Percentiles rank a stretch among this genome's conserved stretches.
Conservation (phyloP, 257 asterid genomes). For the Oldenlandia corymbosa region DNA sequence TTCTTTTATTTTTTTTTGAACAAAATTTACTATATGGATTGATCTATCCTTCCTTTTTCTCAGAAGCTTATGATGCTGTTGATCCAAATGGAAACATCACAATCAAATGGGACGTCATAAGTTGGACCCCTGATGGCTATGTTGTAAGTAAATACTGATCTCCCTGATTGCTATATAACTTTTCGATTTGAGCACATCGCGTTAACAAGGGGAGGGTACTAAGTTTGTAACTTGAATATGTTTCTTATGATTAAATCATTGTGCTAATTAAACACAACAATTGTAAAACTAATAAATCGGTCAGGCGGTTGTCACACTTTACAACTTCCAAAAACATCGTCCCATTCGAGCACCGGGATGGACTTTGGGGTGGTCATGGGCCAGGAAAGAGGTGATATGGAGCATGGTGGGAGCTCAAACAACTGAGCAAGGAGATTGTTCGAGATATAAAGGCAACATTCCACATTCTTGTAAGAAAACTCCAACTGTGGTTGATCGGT, state of each 20-base stretch:
- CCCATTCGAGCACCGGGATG: constrained; percentile 25
- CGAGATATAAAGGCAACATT: constrained; percentile 16
- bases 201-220: no score
- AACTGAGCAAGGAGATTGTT: constrained; percentile 27
- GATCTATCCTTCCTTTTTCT: no score
- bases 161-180: no score
- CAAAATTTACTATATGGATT: no score
- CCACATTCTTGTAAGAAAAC: constrained; percentile 23
- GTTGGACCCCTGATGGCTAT: constrained; percentile 28
- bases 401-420: constrained; percentile 22
- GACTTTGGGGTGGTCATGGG: constrained; percentile 32
- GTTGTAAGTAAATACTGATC: constrained; percentile 3
- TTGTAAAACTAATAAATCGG: no score
- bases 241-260: no score
- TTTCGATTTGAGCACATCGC: no score
- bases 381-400: constrained; percentile 26
- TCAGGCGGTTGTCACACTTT: constrained; percentile 22
- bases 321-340: constrained; percentile 27
- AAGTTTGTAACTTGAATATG: no score
- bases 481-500: constrained; percentile 23
- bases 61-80: constrained; percentile 19
- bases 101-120: constrained; percentile 23
- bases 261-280: no score
- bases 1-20: no score
- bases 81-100: constrained; percentile 22